Conservation (phyloP, 139 green algal species). For the Chlorella sp. region DNA sequence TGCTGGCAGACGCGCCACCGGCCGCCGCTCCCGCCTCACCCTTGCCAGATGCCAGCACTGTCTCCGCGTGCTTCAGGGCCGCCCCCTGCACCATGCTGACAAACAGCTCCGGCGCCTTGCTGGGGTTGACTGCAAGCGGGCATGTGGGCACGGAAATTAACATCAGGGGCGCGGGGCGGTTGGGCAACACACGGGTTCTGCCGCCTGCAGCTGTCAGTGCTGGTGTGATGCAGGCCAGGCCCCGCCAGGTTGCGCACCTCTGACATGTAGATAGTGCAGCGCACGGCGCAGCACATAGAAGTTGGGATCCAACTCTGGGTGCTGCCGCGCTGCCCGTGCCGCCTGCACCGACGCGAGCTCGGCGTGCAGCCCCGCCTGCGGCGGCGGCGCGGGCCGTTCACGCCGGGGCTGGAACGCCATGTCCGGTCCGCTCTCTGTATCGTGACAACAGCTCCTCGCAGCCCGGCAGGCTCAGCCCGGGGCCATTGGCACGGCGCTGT, state of each 20-base stretch:
- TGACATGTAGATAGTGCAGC: slow-evolving; percentile 15
- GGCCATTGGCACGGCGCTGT: background rate
- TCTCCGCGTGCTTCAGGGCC: slow-evolving; percentile 19
- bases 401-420: background rate
- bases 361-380: background rate
- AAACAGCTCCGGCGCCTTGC: slow-evolving; percentile 46
- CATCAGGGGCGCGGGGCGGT: background rate
- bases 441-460: too few relatives aligned
- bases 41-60: background rate
- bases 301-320: slow-evolving; percentile 15
- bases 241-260: background rate
- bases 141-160: background rate
- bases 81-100: slow-evolving; percentile 32
- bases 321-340: background rate
- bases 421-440: background rate
- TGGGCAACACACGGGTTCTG: background rate
- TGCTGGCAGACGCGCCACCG: too few relatives aligned
- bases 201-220: background rate
- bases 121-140: slow-evolving; percentile 37
- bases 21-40: background rate
- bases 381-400: background rate
- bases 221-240: background rate
- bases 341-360: slow-evolving; percentile 19
- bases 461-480: background rate
- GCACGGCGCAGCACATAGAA: slow-evolving; percentile 28